Evolutionary conservation across 176 grass and related monocot species (phyloP), one percentile per base, ranked within the genome.

Genomic region (Tuctoria greenei): DNA sequence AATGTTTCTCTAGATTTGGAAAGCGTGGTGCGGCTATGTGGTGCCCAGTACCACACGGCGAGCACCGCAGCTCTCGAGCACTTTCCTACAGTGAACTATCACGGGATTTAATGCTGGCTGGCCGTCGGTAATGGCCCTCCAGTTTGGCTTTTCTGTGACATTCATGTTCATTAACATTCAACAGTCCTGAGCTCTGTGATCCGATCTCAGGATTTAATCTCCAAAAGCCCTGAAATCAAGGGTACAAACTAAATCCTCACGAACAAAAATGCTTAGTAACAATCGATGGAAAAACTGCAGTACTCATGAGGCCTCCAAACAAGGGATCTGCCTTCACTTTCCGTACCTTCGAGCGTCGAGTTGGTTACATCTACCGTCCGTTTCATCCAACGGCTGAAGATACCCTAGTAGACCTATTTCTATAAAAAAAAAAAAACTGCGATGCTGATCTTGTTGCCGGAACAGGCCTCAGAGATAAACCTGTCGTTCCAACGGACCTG

Each of bases 121-220:
- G 79, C 80, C 50, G 73, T 7, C 67, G 21, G 23, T 4, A 24
- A 73, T 87, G 74, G 61, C 50, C 62, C 1, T 46, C 73, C 61
- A 78, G 85, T 87, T 87, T 87, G 85, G 85, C 85, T 87, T 73
- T 87, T 82, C 79, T 87, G 85, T 82, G 41, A 73, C 61, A 87
- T 68, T 61, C 2, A 4, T 31, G 25, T 57, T 57, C 55, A 1
- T 12, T 5, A 26, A 57, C 21, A 23, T 0, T 25, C 4, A 26
- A 57, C 21, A 23, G 3, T 25, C 4, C 54, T 43, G 45, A 51
- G 4, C 16, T 7, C 4, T 20, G 15, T 7, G 47, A 51, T 51
- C 47, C 17, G 46, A 17, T 17, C 6, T 54, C 51, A 52, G 17
- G n/a, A 3, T 23, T 25, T 8, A 10, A 25, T 57, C n/a, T 55